These are phyloP conservation scores for Spathaspora arborariae DNA, from an alignment of 805 yeast species.

Conservation along the genomic window DNA sequence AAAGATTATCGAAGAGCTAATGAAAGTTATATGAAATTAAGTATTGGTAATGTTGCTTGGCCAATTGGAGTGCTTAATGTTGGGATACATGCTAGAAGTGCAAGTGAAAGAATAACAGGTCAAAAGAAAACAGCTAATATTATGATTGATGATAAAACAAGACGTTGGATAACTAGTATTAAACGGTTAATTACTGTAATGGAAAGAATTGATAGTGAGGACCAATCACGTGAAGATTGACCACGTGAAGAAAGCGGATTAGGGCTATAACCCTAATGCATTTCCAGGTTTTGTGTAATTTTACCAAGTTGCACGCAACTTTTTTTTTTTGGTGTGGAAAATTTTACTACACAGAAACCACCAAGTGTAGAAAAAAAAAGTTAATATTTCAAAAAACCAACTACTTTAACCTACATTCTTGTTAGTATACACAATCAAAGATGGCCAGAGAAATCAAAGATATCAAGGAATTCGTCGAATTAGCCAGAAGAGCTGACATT, in stretches of 20 bases:
- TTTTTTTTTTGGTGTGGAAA: neutral
- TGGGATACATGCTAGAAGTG: constrained; percentile 74
- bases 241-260: neutral
- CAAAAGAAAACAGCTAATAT: constrained; percentile 55
- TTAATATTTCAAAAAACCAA: neutral
- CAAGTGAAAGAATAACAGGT: constrained; percentile 55
- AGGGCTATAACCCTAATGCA: constrained; percentile 1
- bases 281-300: neutral
- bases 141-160: constrained; percentile 71
- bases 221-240: constrained; percentile 22
- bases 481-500: constrained; percentile 95
- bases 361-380: neutral
- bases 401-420: neutral
- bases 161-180: constrained; percentile 72
- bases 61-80: constrained; percentile 82
- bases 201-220: constrained; percentile 7
- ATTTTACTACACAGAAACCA: neutral
- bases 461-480: constrained; percentile 95
- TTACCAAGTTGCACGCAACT: neutral
- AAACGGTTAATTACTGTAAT: constrained; percentile 66
- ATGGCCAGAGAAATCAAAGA: constrained; percentile 73
- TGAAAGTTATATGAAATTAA: constrained; percentile 67
- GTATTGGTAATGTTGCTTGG: constrained; percentile 89
- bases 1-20: constrained; percentile 49
- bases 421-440: constrained; percentile 1